Evolutionary conservation across 805 yeast species (phyloP).

Genomic region (Candida hungchunana): DNA sequence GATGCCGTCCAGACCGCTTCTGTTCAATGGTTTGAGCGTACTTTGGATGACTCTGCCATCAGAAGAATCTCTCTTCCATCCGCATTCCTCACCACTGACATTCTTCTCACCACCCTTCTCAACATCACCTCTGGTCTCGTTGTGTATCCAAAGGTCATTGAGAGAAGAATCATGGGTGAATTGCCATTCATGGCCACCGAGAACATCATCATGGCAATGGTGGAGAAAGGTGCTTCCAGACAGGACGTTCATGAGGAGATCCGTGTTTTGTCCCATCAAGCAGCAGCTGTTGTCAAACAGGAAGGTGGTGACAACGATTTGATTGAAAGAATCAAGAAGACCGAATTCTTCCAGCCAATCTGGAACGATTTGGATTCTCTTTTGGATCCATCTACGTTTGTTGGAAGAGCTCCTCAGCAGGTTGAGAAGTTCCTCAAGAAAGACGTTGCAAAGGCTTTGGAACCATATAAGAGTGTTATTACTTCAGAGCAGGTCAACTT

Average conservation of each 20-base stretch:
- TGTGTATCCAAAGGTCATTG: conserved; percentile 97
- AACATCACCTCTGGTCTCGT: conserved; percentile 95
- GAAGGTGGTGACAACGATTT: conserved; percentile 98
- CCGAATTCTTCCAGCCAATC: conserved; percentile 82
- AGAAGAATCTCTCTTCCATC: conserved; percentile 96
- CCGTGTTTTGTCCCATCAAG: conserved; percentile 95
- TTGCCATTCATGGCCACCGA: conserved; percentile 99
- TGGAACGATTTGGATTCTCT: conserved; percentile 77
- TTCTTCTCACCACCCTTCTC: conserved; percentile 78
- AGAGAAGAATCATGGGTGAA: conserved; percentile 90
- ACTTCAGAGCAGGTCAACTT: conserved; percentile 69
- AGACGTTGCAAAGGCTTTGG: conserved; percentile 81
- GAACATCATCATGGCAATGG: conserved; percentile 99
- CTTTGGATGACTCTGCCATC: conserved; percentile 96
- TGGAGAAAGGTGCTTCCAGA: conserved; percentile 94
- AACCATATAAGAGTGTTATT: conserved; percentile 56
- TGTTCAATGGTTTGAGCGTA: conserved; percentile 99
- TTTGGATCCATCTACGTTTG: conserved; percentile 89
- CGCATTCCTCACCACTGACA: conserved; percentile 95
- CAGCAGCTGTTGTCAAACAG: conserved; percentile 94
- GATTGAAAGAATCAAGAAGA: conserved; percentile 77
- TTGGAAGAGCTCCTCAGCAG: conserved; percentile 98
- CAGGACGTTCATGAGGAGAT: conserved; percentile 98
- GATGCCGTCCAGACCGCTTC: conserved; percentile 97
- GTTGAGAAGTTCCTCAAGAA: conserved; percentile 85